Percentiles rank a stretch among this genome's conserved stretches.
phyloP scores from a whole-genome alignment of 306 rosid species.

The Acacia crassicarpa region DNA sequence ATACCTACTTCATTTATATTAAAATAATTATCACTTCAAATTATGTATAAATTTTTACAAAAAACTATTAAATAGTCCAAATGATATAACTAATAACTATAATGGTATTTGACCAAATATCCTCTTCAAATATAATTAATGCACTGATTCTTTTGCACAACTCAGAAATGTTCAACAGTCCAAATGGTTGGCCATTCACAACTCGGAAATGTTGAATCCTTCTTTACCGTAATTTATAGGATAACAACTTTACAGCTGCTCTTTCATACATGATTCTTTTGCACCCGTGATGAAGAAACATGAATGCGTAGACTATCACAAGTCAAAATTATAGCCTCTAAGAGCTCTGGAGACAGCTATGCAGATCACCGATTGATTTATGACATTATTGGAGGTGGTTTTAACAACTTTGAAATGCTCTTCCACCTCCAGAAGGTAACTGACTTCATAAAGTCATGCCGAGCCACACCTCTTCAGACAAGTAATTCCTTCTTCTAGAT shows the following conservation, averaged over 20 bases:
- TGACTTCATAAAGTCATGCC: conserved; percentile 63
- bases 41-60: no score
- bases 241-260: conserved; percentile 26
- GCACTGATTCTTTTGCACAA: not conserved
- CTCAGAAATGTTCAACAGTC: conserved; percentile 4
- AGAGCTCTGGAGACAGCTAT: conserved; percentile 20
- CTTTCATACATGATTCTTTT: conserved; percentile 29
- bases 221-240: conserved; percentile 23
- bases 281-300: conserved; percentile 30
- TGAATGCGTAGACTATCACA: conserved; percentile 25
- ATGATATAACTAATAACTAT: no score
- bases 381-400: conserved; percentile 30
- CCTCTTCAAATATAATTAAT: not conserved
- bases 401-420: conserved; percentile 32
- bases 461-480: conserved; percentile 87
- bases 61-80: not conserved
- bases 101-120: not conserved
- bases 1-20: no score
- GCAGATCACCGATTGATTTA: conserved; percentile 21
- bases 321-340: conserved; percentile 22
- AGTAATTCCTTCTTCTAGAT: conserved; percentile 93
- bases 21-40: no score
- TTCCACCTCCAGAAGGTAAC: conserved; percentile 25
- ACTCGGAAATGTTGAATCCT: conserved; percentile 16
- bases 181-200: conserved; percentile 6